Conservation (phyloP, 306 rosid genomes). For the Neltuma alba region DNA sequence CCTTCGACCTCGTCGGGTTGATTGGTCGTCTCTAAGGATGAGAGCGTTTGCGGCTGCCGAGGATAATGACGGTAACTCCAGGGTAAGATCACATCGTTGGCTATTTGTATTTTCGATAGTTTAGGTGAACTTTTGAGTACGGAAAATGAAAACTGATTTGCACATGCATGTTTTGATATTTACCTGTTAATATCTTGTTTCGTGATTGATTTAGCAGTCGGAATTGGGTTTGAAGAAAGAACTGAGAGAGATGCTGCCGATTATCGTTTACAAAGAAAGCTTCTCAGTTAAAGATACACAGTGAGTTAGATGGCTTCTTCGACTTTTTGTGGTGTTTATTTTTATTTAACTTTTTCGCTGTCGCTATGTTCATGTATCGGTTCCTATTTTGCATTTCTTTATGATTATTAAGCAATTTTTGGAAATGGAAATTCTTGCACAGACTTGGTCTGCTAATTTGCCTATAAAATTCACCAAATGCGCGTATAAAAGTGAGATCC, state of each 20-base stretch:
- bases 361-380: not conserved
- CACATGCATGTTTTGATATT: not conserved
- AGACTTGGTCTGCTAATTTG: slow-evolving; percentile 3
- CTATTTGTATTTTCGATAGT: slow-evolving; percentile 1
- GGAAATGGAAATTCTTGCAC: not conserved
- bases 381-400: not conserved
- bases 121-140: not conserved
- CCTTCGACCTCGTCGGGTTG: slow-evolving; percentile 67
- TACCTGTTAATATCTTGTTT: not conserved
- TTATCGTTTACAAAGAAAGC: slow-evolving; percentile 74
- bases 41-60: slow-evolving; percentile 27
- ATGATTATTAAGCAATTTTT: not conserved
- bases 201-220: slow-evolving; percentile 34
- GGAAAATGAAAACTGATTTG: not conserved
- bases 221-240: slow-evolving; percentile 76
- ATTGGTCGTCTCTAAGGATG: slow-evolving; percentile 65
- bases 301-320: slow-evolving; percentile 52
- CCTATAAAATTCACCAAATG: not conserved
- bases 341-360: not conserved
- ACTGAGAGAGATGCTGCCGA: slow-evolving; percentile 82
- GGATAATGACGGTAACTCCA: slow-evolving; percentile 30
- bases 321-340: not conserved
- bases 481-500: not conserved
- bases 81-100: slow-evolving; percentile 36
- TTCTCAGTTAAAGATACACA: slow-evolving; percentile 76